Base-by-base conservation (phyloP, 1,139 yeast genomes). In the Candida sanyaensis region DNA sequence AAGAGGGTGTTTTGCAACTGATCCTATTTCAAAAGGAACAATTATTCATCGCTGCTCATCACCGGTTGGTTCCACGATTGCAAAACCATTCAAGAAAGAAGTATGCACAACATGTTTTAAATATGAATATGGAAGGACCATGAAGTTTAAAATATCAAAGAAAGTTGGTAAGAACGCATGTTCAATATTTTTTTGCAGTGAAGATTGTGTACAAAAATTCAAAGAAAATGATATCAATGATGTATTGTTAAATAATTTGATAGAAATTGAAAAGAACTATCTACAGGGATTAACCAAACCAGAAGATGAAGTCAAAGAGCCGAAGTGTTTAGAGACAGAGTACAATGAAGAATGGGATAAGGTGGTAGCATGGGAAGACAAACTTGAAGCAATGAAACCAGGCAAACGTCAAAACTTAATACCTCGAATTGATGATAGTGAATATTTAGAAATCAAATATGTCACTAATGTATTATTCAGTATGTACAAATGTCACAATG, bases 31-130 rank as follows among this genome's bases (percentile, higher is more conserved):
- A 5, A 56, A 61, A 21, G 78, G 71, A 7, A 73, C 82, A 0
- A 59, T 60, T 2, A 63, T 86, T 1, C 67, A 80, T 42, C 55
- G 53, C 8, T 73, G 80, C 40, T 55, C 61, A 2, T 49, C 63
- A 5, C 82, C 84, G 1, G 60, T 81, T 43, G 75, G 85, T 11
- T 68, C 75, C 12, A 71, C 81, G 1, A 69, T 84, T 4, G 64
- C 75, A 28, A 71, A 75, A 49, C 83, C 81, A 6, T 85, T 82
- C 60, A 76, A 81, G 47, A 84, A 84, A 56, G 91, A 86, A 57
- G 87, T 83, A 1, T 86, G 92, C 58, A 71, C 77, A 4, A 57
- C 61, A 49, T 86, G 92, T 57, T 83, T 75, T 57, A 52, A 54
- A 2, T 85, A 83, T 57, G 69, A 71, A 38, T 63, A 73, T 55